Evolutionary conservation across 2,329 filamentous ascomycete genomes (phyloP).

Genomic region (Ceratocystis cacaofunesta): DNA sequence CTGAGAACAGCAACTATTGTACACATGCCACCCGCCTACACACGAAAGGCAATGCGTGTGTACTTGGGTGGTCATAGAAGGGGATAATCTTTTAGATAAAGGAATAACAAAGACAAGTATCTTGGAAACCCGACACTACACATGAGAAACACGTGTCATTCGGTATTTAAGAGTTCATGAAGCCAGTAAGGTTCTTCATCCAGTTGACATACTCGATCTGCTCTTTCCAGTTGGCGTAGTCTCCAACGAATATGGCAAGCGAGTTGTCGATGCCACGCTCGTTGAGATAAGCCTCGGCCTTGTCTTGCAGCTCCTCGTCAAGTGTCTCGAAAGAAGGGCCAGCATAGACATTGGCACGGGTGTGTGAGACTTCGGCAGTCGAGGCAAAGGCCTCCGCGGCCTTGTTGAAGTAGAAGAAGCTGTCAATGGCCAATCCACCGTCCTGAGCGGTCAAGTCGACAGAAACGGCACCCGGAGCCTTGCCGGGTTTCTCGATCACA

Average conservation of each 20-base stretch:
- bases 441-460: conserved; percentile 79
- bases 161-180: conserved; percentile 50
- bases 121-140: background rate
- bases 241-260: conserved; percentile 78
- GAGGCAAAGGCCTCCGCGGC: conserved; percentile 61
- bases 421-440: conserved; percentile 73
- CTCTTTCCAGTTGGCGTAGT: conserved; percentile 97
- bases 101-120: background rate
- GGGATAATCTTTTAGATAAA: background rate
- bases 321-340: conserved; percentile 88
- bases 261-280: conserved; percentile 81
- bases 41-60: background rate
- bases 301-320: conserved; percentile 85
- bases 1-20: conserved; percentile 6
- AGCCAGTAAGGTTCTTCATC: conserved; percentile 75
- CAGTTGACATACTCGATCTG: conserved; percentile 90
- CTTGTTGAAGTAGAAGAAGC: conserved; percentile 75
- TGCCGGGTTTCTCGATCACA: conserved; percentile 72
- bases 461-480: conserved; percentile 56
- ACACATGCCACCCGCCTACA: background rate
- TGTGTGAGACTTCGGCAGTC: conserved; percentile 62
- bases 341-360: conserved; percentile 64
- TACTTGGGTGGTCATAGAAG: background rate
- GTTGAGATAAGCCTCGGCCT: conserved; percentile 86
- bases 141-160: conserved; percentile 19